phyloP scores from a whole-genome alignment of 202 grass and related monocot species.

The Bolboschoenoplectus hybrid region DNA sequence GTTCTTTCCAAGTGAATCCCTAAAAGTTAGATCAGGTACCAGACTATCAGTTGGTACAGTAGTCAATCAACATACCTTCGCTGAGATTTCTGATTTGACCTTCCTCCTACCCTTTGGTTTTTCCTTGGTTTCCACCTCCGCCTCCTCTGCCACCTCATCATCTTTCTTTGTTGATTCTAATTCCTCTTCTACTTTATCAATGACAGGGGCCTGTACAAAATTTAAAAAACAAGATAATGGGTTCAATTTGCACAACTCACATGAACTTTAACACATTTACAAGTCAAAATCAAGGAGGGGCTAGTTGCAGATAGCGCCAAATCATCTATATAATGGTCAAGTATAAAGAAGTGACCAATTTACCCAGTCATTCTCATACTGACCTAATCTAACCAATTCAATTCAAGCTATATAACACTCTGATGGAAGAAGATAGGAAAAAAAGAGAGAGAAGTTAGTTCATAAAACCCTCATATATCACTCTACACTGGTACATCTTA shows the following conservation, averaged over 20 bases:
- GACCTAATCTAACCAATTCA: not conserved
- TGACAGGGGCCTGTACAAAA: constrained; percentile 9
- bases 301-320: not conserved
- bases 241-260: not conserved
- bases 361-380: not conserved
- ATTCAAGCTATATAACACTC: not conserved
- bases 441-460: not conserved
- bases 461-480: not conserved
- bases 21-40: not conserved
- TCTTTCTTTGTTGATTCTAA: not conserved
- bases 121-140: constrained; percentile 23
- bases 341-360: not conserved
- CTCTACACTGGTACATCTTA: not conserved
- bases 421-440: not conserved
- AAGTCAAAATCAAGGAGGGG: not conserved
- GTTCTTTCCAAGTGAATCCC: not conserved
- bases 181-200: constrained; percentile 21
- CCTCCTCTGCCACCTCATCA: not conserved
- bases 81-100: constrained; percentile 4
- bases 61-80: not conserved
- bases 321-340: not conserved
- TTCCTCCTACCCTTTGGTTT: constrained; percentile 16
- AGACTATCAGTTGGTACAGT: not conserved
- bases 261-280: not conserved
- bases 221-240: not conserved